These are phyloP conservation scores for Candida ponderosae DNA, from an alignment of 805 yeast species.

Conservation along the genomic window DNA sequence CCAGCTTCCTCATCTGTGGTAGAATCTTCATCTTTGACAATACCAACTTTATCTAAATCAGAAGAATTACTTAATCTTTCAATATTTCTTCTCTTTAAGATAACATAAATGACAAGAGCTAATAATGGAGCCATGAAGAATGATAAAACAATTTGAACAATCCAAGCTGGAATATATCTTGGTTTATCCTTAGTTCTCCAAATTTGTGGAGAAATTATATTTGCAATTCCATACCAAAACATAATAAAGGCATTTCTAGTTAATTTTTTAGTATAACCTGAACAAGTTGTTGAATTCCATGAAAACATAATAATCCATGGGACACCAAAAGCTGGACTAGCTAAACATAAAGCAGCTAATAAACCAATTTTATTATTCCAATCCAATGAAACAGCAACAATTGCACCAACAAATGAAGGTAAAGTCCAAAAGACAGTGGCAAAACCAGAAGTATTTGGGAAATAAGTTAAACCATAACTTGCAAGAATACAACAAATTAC, in stretches of 20 bases:
- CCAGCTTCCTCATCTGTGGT: slow-evolving; percentile 16
- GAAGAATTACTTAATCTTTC: slow-evolving; percentile 23
- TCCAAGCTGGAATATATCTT: slow-evolving; percentile 39
- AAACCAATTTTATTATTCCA: slow-evolving; percentile 37
- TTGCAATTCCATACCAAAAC: slow-evolving; percentile 40
- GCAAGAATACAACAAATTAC: slow-evolving; percentile 32
- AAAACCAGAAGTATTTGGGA: slow-evolving; percentile 31
- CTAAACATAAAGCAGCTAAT: slow-evolving; percentile 39
- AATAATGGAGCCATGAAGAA: slow-evolving; percentile 38
- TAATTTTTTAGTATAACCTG: slow-evolving; percentile 45
- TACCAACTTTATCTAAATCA: slow-evolving; percentile 17
- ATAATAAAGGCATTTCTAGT: slow-evolving; percentile 37
- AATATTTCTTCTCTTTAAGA: slow-evolving; percentile 37
- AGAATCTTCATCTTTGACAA: slow-evolving; percentile 18
- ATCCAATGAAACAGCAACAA: slow-evolving; percentile 36
- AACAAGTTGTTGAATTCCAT: slow-evolving; percentile 26
- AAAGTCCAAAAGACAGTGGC: slow-evolving; percentile 29
- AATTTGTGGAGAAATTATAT: slow-evolving; percentile 48
- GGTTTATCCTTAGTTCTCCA: slow-evolving; percentile 44
- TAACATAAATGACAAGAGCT: slow-evolving; percentile 34
- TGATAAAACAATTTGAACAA: slow-evolving; percentile 46
- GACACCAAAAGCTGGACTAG: slow-evolving; percentile 36
- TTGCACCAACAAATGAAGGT: slow-evolving; percentile 38
- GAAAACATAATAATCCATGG: slow-evolving; percentile 31
- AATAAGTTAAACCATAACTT: slow-evolving; percentile 23